Conservation (phyloP, 2,329 filamentous ascomycete species). For the Sporothrix sp. region DNA sequence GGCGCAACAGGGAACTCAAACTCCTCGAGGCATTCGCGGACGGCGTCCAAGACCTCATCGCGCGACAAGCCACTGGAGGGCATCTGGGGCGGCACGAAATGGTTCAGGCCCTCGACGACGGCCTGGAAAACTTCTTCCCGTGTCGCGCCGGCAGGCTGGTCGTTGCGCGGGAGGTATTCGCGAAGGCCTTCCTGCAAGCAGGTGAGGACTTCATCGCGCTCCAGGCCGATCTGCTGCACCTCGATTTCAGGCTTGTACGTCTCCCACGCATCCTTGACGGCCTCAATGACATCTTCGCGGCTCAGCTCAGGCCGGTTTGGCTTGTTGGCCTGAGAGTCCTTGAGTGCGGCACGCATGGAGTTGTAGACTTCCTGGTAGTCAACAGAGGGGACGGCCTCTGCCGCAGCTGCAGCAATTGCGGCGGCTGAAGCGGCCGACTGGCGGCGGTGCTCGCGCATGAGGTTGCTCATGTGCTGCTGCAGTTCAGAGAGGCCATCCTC, state of each 20-base stretch:
- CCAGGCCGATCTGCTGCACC: conserved; percentile 79
- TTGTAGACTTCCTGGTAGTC: conserved; percentile 82
- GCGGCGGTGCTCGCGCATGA: conserved; percentile 65
- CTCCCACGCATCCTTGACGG: conserved; percentile 85
- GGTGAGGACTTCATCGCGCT: conserved; percentile 79
- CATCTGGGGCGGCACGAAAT: conserved; percentile 65
- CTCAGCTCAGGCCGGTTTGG: conserved; percentile 45
- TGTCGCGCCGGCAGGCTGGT: conserved; percentile 51
- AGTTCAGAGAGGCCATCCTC: conserved; percentile 73
- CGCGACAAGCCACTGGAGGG: conserved; percentile 56
- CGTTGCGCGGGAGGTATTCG: conserved; percentile 53
- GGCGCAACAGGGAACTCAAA: conserved; percentile 64
- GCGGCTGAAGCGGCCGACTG: conserved; percentile 50
- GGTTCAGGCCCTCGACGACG: conserved; percentile 74
- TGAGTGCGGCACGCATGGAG: conserved; percentile 65
- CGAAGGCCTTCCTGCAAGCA: conserved; percentile 80
- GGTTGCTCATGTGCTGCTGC: conserved; percentile 71
- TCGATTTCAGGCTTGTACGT: conserved; percentile 91
- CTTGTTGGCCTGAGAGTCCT: conserved; percentile 46
- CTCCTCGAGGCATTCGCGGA: conserved; percentile 78
- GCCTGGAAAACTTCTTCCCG: conserved; percentile 79
- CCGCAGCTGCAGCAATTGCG: conserved; percentile 32
- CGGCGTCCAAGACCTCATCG: conserved; percentile 74
- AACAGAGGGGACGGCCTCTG: conserved; percentile 45
- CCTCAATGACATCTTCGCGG: conserved; percentile 75